These are phyloP conservation scores for Vinca major DNA, from an alignment of 305 asterid species.

Conservation along the genomic window DNA sequence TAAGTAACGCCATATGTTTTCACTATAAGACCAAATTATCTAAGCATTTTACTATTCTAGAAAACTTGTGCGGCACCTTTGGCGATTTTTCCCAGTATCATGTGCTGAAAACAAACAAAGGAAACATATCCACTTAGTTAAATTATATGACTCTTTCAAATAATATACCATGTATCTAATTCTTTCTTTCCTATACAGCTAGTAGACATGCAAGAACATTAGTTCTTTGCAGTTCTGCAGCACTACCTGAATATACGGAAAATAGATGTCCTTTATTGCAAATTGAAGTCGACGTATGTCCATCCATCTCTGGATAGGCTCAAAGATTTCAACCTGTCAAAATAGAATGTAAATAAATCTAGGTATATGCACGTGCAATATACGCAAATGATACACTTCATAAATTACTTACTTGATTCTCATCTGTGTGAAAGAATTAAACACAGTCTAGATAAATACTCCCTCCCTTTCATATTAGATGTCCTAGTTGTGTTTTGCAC, in stretches of 20 bases:
- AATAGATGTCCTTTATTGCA: conserved; percentile 66
- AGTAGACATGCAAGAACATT: neutral
- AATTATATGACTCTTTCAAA: neutral
- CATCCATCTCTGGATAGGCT: conserved; percentile 27
- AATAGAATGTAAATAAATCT: conserved; percentile 1
- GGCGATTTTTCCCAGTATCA: too few species aligned
- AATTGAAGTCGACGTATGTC: conserved; percentile 25
- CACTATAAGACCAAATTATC: neutral
- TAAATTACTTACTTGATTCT: neutral
- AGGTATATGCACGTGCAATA: neutral
- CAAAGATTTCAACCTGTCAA: conserved; percentile 55
- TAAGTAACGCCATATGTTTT: neutral
- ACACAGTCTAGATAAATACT: neutral
- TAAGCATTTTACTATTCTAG: neutral
- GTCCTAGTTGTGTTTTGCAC: too few species aligned
- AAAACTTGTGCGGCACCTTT: too few species aligned
- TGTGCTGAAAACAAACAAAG: neutral
- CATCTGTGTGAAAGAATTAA: neutral
- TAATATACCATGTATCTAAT: neutral
- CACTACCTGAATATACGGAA: conserved; percentile 75
- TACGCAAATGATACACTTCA: neutral
- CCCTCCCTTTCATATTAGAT: too few species aligned
- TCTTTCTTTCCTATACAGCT: neutral
- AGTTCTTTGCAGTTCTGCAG: neutral
- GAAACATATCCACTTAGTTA: neutral